Conservation (phyloP, 768 basidiomycete genomes). For the Fomitopsis serialis region DNA sequence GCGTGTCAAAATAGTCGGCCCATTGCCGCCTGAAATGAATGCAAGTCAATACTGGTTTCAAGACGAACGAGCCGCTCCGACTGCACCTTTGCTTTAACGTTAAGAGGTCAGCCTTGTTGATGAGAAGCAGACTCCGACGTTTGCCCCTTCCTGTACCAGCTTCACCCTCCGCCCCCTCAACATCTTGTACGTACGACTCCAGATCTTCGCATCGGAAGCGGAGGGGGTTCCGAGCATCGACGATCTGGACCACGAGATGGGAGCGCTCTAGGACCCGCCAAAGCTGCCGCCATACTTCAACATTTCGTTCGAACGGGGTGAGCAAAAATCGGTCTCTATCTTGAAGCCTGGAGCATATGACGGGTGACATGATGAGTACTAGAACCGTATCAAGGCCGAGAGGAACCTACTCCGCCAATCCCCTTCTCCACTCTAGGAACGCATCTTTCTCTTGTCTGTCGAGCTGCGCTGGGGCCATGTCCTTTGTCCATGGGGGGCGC, state of each 20-base stretch:
- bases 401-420: slow-evolving; percentile 75
- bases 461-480: slow-evolving; percentile 69
- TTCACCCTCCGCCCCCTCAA: slow-evolving; percentile 80
- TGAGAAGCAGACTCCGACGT: slow-evolving; percentile 73
- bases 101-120: slow-evolving; percentile 95
- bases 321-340: slow-evolving; percentile 84
- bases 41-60: not conserved
- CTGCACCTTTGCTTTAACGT: slow-evolving; percentile 79
- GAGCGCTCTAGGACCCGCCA: slow-evolving; percentile 97
- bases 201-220: slow-evolving; percentile 91
- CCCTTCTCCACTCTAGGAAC: slow-evolving; percentile 91
- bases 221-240: slow-evolving; percentile 93
- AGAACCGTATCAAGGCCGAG: not conserved
- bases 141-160: slow-evolving; percentile 68
- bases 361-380: not conserved
- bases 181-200: slow-evolving; percentile 78
- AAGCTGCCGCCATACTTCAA: slow-evolving; percentile 97
- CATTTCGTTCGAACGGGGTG: slow-evolving; percentile 94
- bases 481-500: slow-evolving; percentile 84
- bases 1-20: slow-evolving; percentile 87
- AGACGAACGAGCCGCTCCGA: not conserved
- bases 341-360: slow-evolving; percentile 56
- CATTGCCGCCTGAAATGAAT: slow-evolving; percentile 55
- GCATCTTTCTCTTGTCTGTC: slow-evolving; percentile 87
- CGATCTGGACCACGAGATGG: slow-evolving; percentile 91